phyloP scores from a whole-genome alignment of 1,284 basidiomycete genomes.

The Austroboletus novae-zelandiae region DNA sequence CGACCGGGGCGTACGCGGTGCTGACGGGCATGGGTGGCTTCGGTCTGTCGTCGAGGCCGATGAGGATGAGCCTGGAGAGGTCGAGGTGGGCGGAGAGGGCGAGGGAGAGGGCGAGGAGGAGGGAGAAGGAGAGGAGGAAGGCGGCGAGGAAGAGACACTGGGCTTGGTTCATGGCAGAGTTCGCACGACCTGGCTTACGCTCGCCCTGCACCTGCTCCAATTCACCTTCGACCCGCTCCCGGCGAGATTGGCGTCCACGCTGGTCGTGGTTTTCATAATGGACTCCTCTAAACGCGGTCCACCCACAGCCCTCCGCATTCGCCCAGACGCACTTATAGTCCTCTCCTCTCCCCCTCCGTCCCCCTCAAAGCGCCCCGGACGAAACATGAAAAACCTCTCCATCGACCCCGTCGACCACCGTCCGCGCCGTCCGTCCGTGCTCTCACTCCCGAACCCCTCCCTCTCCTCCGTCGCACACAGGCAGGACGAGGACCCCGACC shows the following conservation, averaged over 20 bases:
- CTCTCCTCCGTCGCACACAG: conserved; percentile 53
- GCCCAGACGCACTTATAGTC: conserved; percentile 42
- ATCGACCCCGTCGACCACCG: conserved; percentile 58
- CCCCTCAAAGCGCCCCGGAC: conserved; percentile 39
- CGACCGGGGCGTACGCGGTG: conserved; percentile 31
- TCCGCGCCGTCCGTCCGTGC: conserved; percentile 58
- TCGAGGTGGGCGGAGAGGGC: conserved; percentile 52
- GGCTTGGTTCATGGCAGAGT: conserved; percentile 37
- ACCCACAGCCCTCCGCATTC: conserved; percentile 56
- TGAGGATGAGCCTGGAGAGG: conserved; percentile 57
- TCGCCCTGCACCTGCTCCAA: too few species aligned
- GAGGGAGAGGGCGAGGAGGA: conserved; percentile 43
- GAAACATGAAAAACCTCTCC: conserved; percentile 77
- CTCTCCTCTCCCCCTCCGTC: conserved; percentile 52
- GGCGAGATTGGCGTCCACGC: conserved; percentile 36
- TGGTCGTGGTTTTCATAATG: conserved; percentile 41
- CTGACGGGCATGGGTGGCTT: conserved; percentile 22
- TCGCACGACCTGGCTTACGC: too few species aligned
- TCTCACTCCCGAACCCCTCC: conserved; percentile 58
- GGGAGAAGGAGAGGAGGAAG: conserved; percentile 47
- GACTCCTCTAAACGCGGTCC: conserved; percentile 52
- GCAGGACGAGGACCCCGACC: conserved; percentile 63
- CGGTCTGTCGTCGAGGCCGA: conserved; percentile 45
- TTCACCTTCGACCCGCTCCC: too few species aligned
- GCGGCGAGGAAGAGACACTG: conserved; percentile 54